Evolutionary conservation across 345 rosid genomes (phyloP), one percentile per base, ranked within the genome.

Genomic region (Heritiera littoralis): DNA sequence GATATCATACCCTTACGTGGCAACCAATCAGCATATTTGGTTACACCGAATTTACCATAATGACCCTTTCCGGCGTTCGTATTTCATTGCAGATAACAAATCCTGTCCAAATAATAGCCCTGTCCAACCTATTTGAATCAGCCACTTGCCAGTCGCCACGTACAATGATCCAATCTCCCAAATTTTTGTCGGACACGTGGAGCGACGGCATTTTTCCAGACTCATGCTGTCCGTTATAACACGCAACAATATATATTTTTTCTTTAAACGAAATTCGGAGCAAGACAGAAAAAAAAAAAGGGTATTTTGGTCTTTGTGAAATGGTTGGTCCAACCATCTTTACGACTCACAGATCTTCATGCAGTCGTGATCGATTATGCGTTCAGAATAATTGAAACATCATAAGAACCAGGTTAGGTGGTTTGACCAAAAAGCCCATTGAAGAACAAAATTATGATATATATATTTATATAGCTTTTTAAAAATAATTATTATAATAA

Each of bases 151-250:
- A 40, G 45, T 43, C 45, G 45, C 45, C 45, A 43, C 45, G 6
- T 43, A 43, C 7, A 8, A 43, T 7, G 8, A 43, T 43, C 45
- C 8, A 59, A 43, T 1, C 15, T 14, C 79, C 55, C 52, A 17
- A 45, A 28, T 52, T 20, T 28, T 6, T 70, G 81, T 70, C 85
- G 80, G 78, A 77, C 41, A 79, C 79, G 79, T 66, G 82, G 80
- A 75, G 35, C 11, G 8, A 1, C 48, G 2, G 3, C 6, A 43
- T 43, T 43, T 43, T 5, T 43, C 1, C 8, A 43, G 9, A 43
- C 45, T 6, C 38, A 35, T 35, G 1, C 0, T 35, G 38, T 35
- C 38, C 38, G 61, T 58, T n/a, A n/a, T 6, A 6, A 43, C 20
- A n/a, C 30, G 20, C 4, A 58, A 8, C 28, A 58, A 8, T 5